These are phyloP conservation scores for Moniliophthora roreri DNA, from an alignment of 1,284 basidiomycete species.

Conservation along the genomic window DNA sequence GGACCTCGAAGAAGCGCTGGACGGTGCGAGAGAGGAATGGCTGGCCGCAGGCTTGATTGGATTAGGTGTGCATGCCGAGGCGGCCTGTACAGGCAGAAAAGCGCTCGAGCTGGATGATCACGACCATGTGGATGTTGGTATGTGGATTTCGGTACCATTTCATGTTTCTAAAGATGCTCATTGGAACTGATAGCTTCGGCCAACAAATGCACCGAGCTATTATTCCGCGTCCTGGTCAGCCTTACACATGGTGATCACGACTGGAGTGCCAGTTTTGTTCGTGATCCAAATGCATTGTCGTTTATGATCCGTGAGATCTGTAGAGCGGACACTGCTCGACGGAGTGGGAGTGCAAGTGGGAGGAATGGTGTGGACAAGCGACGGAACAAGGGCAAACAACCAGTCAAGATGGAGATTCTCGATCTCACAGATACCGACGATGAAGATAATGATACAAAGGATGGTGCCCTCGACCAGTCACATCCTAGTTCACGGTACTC, in stretches of 20 bases:
- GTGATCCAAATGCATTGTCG: slow-evolving; percentile 41
- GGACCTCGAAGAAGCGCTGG: slow-evolving; percentile 28
- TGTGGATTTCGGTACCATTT: background rate
- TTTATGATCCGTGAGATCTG: slow-evolving; percentile 47
- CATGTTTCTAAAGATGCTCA: background rate
- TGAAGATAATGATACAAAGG: slow-evolving; percentile 20
- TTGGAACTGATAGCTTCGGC: slow-evolving; percentile 27
- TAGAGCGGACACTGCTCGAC: slow-evolving; percentile 16
- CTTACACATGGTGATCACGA: slow-evolving; percentile 57
- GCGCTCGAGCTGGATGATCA: slow-evolving; percentile 15
- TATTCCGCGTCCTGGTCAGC: slow-evolving; percentile 66
- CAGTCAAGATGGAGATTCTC: slow-evolving; percentile 17
- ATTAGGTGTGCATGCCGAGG: slow-evolving; percentile 35
- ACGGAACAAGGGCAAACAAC: slow-evolving; percentile 3
- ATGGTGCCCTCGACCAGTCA: slow-evolving; percentile 6
- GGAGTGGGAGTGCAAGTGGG: slow-evolving; percentile 2
- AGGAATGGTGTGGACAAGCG: background rate
- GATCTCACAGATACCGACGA: slow-evolving; percentile 20
- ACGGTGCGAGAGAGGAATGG: slow-evolving; percentile 35
- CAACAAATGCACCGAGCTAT: slow-evolving; percentile 50
- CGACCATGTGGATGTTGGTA: background rate
- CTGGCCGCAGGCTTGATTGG: slow-evolving; percentile 46
- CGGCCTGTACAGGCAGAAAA: background rate
- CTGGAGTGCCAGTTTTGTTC: slow-evolving; percentile 53
- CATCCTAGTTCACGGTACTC: background rate